Conservation (phyloP, 768 basidiomycete species). For the Amanita inopinata region DNA sequence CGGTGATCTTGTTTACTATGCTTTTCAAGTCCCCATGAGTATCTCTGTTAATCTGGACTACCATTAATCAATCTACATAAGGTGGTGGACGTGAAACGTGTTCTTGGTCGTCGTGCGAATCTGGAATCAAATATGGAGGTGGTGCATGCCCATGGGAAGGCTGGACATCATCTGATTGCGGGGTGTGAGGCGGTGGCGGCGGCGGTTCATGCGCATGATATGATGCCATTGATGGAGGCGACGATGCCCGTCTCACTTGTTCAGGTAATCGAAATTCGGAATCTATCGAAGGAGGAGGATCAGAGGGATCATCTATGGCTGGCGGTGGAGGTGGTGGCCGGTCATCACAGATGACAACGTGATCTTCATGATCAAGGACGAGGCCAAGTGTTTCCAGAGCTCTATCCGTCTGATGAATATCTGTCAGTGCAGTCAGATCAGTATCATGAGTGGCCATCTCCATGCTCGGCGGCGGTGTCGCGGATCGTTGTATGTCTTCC, state of each 20-base stretch:
- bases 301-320: slow-evolving; percentile 78
- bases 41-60: not conserved
- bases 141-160: slow-evolving; percentile 54
- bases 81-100: slow-evolving; percentile 50
- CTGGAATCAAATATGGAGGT: slow-evolving; percentile 66
- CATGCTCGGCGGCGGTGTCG: slow-evolving; percentile 67
- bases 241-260: slow-evolving; percentile 22
- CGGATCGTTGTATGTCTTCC: slow-evolving; percentile 51
- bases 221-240: slow-evolving; percentile 22
- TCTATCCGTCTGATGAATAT: slow-evolving; percentile 41
- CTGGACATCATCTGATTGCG: slow-evolving; percentile 24
- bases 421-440: slow-evolving; percentile 57
- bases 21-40: too few species aligned
- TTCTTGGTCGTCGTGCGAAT: slow-evolving; percentile 37
- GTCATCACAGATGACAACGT: slow-evolving; percentile 24
- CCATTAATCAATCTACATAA: slow-evolving; percentile 40
- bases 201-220: slow-evolving; percentile 22
- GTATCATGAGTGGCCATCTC: slow-evolving; percentile 68
- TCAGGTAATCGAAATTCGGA: slow-evolving; percentile 59
- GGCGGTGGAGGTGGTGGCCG: slow-evolving; percentile 70
- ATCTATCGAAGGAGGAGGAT: slow-evolving; percentile 84
- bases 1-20: not conserved
- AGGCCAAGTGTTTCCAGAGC: slow-evolving; percentile 50
- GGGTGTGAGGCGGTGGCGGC: slow-evolving; percentile 20
- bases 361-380: slow-evolving; percentile 42